Evolutionary conservation across 2,329 filamentous ascomycete genomes (phyloP).

Genomic region (Alternaria gaisen): DNA sequence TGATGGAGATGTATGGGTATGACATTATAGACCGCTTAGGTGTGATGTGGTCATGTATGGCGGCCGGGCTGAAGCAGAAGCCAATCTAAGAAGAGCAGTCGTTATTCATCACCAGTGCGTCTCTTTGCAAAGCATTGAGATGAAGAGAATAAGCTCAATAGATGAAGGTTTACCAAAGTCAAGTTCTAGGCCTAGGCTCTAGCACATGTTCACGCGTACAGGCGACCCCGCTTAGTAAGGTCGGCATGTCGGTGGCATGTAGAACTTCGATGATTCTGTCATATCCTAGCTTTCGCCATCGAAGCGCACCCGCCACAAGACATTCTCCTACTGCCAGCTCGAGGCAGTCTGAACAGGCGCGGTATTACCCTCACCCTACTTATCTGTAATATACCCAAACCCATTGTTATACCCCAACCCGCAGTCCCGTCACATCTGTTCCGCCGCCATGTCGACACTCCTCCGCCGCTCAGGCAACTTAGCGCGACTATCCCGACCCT

Average conservation of each 20-base stretch:
- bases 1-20: background rate
- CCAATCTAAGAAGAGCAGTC: background rate
- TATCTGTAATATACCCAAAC: constrained; percentile 6
- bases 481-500: constrained; percentile 68
- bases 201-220: constrained; percentile 6
- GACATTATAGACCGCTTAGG: background rate
- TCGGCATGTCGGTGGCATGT: constrained; percentile 17
- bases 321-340: constrained; percentile 19
- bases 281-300: constrained; percentile 29
- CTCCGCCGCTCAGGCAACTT: constrained; percentile 73
- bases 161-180: background rate
- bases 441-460: constrained; percentile 69
- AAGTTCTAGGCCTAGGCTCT: background rate
- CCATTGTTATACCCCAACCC: constrained; percentile 14
- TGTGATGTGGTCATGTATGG: background rate
- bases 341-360: constrained; percentile 25
- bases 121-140: background rate
- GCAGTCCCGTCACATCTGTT: constrained; percentile 33
- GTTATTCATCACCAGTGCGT: background rate
- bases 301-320: constrained; percentile 23
- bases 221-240: constrained; percentile 19
- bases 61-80: background rate
- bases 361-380: background rate
- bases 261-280: constrained; percentile 27
- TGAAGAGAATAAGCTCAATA: background rate